Conservation (phyloP, 2,329 filamentous ascomycete species). For the Fusarium sarcochroum region DNA sequence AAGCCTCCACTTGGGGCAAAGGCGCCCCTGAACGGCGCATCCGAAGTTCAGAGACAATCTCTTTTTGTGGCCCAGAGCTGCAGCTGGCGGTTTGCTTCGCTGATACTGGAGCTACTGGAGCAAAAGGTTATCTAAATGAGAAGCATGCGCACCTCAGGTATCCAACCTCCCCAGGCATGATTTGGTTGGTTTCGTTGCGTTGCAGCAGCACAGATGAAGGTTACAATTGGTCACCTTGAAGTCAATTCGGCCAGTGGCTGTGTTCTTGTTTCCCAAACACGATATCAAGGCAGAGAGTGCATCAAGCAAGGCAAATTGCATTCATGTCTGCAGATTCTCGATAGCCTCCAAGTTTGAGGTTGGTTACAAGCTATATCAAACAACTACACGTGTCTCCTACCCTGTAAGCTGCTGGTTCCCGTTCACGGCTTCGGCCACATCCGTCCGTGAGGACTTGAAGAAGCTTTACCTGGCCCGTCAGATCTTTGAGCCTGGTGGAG, state of each 20-base stretch:
- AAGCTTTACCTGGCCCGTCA: constrained; percentile 31
- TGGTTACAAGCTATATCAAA: constrained; percentile 22
- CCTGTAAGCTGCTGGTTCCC: constrained; percentile 39
- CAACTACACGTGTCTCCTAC: constrained; percentile 31
- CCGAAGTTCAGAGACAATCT: constrained; percentile 42
- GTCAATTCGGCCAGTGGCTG: constrained; percentile 8
- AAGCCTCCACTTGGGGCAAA: constrained; percentile 32
- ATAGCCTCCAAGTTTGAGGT: constrained; percentile 18
- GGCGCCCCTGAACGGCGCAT: constrained; percentile 49
- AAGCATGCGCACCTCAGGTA: constrained; percentile 5
- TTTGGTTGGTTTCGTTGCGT: constrained; percentile 15
- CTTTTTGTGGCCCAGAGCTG: constrained; percentile 18
- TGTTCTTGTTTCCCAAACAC: not conserved
- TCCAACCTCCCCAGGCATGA: not conserved
- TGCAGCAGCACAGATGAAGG: constrained; percentile 20
- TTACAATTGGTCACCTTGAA: constrained; percentile 19
- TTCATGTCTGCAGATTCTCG: constrained; percentile 3
- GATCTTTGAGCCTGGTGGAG: constrained; percentile 16
- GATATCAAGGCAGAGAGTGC: constrained; percentile 28
- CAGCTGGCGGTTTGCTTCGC: constrained; percentile 20
- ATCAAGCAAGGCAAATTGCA: constrained; percentile 16
- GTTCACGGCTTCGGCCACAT: constrained; percentile 29
- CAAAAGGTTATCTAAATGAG: constrained; percentile 3
- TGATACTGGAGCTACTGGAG: not conserved
- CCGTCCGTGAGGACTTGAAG: constrained; percentile 26